phyloP scores from a whole-genome alignment of 2,329 filamentous ascomycete species.

The Penicillium sp. region DNA sequence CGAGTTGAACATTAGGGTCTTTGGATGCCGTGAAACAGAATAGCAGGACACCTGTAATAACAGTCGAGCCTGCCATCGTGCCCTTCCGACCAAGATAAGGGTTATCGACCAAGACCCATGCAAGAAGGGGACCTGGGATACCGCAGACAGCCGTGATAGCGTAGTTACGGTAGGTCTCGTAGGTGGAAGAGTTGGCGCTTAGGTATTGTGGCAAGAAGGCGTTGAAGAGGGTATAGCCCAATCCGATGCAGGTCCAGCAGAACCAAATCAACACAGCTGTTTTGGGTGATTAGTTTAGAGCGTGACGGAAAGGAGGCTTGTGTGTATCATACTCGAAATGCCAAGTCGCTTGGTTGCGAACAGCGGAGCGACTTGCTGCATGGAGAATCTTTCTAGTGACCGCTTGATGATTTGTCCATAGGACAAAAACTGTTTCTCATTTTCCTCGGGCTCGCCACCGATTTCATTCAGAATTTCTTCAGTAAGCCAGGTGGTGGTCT shows the following conservation, averaged over 20 bases:
- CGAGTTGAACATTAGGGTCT: conserved; percentile 50
- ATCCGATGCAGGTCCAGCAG: conserved; percentile 78
- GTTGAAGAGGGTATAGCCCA: conserved; percentile 88
- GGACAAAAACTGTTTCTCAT: conserved; percentile 42
- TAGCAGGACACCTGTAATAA: conserved; percentile 55
- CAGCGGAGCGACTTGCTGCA: conserved; percentile 66
- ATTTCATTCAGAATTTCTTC: conserved; percentile 64
- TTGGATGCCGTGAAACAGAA: conserved; percentile 57
- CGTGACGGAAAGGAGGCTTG: not conserved
- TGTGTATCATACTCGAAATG: conserved; percentile 44
- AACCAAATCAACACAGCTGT: conserved; percentile 64
- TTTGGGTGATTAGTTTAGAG: not conserved
- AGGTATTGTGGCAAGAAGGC: conserved; percentile 88
- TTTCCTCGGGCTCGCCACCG: conserved; percentile 50
- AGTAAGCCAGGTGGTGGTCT: conserved; percentile 71
- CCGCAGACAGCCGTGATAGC: conserved; percentile 76
- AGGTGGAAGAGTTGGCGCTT: conserved; percentile 28
- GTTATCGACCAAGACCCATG: conserved; percentile 69
- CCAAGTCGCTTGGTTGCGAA: conserved; percentile 52
- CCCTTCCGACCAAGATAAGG: conserved; percentile 63
- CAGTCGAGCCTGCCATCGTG: conserved; percentile 55
- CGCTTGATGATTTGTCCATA: conserved; percentile 55
- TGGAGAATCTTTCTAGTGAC: conserved; percentile 67
- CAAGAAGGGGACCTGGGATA: conserved; percentile 74
- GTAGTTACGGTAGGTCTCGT: conserved; percentile 71